Conservation (phyloP, 2,329 filamentous ascomycete species). For the Paecilomyces dactylethromorphus region DNA sequence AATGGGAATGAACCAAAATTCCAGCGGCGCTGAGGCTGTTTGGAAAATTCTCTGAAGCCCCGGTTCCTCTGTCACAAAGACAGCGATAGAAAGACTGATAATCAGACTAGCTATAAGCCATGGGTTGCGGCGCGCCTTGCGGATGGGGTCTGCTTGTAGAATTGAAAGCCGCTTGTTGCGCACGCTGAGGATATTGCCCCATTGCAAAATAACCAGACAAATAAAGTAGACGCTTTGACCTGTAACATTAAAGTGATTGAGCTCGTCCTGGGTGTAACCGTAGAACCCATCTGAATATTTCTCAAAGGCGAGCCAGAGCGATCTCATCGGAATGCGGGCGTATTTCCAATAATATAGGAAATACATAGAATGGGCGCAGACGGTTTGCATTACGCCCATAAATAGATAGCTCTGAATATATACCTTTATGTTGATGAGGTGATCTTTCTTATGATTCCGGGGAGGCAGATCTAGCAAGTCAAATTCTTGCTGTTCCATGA, state of each 20-base stretch:
- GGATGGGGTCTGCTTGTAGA: too few relatives aligned
- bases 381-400: conserved; percentile 46
- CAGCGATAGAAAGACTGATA: too few relatives aligned
- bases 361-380: conserved; percentile 47
- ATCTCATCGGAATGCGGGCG: conserved; percentile 41
- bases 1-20: too few relatives aligned
- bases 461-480: conserved; percentile 47
- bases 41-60: too few relatives aligned
- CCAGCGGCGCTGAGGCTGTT: too few relatives aligned
- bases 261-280: conserved; percentile 41
- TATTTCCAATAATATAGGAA: conserved; percentile 48
- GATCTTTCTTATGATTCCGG: conserved; percentile 44
- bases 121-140: too few relatives aligned
- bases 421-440: conserved; percentile 47
- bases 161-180: conserved; percentile 48
- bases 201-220: conserved; percentile 48
- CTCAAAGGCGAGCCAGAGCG: conserved; percentile 47
- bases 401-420: conserved; percentile 49
- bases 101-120: too few relatives aligned
- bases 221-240: conserved; percentile 52
- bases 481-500: conserved; percentile 52
- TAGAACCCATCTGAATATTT: conserved; percentile 43
- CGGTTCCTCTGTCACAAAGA: too few relatives aligned
- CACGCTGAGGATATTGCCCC: conserved; percentile 47
- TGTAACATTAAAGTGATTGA: conserved; percentile 43